Base-by-base conservation (phyloP, 345 rosid species). In the Gossypium australe region DNA sequence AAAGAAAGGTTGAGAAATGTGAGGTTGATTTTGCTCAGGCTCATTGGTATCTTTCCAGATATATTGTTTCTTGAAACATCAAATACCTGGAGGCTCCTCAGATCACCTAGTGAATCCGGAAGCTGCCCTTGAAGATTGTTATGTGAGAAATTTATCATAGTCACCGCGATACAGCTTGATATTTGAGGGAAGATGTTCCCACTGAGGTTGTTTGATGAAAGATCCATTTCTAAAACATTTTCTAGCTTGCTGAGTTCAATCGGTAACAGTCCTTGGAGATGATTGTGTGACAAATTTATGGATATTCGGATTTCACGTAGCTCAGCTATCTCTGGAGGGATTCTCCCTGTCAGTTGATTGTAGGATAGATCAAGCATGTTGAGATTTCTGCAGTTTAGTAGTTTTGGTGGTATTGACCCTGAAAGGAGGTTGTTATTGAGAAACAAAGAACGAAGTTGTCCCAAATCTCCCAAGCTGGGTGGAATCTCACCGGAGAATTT, bases 391-490 rank as follows among this genome's bases (percentile, higher is more conserved):
- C 87, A 82, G 34, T 72, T 57, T 49, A 83, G 87, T 29, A 88
- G 43, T 25, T 82, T 34, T 38, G 84, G 74, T 3, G 90, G 89
- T 55, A 88, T 79, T 18, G 71, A 53, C 70, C 87, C 87, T 14
- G 90, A 82, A 49, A 88, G 86, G 59, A 62, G 71, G 77, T 88
- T 88, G 85, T 84, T 85, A 80, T 81, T 83, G 55, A 88, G 90
- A 74, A 81, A 70, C 74, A 87, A n/a, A 3, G 3, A 79, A 53
- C 48, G 67, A 58, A 84, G 13, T 3, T 11, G 76, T 64, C 41
- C 76, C 76, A 86, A 64, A 45, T 81, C 70, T 22, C 88, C 87
- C 5, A 84, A 74, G 47, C 80, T 72, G 41, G 11, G 62, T 0
- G 90, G 88, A 72, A 88, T 85, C 71, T 82, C 80, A 7, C 87